Percentiles rank a stretch among this genome's conserved stretches.
phyloP scores from a whole-genome alignment of 768 basidiomycete species.

The Kockovaella imperatae region DNA sequence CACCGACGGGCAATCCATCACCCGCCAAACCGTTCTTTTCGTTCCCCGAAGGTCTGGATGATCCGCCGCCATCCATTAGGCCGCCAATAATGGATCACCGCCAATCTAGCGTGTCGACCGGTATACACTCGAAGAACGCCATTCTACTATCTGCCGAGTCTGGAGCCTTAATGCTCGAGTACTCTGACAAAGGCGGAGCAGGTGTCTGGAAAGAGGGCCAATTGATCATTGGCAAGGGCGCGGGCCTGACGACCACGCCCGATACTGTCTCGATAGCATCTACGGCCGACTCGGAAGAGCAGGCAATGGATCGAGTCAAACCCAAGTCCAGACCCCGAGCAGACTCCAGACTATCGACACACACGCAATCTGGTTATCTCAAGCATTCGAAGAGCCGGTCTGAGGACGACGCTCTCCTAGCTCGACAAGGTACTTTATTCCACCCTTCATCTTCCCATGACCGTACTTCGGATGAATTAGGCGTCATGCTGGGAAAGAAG shows the following conservation, averaged over 20 bases:
- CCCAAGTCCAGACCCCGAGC: constrained; percentile 26
- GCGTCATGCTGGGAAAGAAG: constrained; percentile 34
- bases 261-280: constrained; percentile 4
- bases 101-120: constrained; percentile 19
- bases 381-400: constrained; percentile 26
- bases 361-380: background rate
- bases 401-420: constrained; percentile 37
- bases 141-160: constrained; percentile 24
- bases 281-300: background rate
- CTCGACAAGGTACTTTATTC: constrained; percentile 39
- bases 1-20: no score
- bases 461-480: constrained; percentile 35
- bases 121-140: constrained; percentile 31
- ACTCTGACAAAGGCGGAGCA: constrained; percentile 20
- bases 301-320: constrained; percentile 3
- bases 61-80: no score
- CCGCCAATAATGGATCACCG: no score
- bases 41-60: no score
- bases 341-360: constrained; percentile 20
- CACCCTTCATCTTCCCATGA: constrained; percentile 37
- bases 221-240: constrained; percentile 14
- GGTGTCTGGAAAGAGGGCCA: constrained; percentile 18
- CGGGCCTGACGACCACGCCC: constrained; percentile 16
- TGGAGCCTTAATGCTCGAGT: constrained; percentile 32
- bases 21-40: no score